Base-by-base conservation (phyloP, 2,329 filamentous ascomycete genomes). In the Trichoderma simmonsii region DNA sequence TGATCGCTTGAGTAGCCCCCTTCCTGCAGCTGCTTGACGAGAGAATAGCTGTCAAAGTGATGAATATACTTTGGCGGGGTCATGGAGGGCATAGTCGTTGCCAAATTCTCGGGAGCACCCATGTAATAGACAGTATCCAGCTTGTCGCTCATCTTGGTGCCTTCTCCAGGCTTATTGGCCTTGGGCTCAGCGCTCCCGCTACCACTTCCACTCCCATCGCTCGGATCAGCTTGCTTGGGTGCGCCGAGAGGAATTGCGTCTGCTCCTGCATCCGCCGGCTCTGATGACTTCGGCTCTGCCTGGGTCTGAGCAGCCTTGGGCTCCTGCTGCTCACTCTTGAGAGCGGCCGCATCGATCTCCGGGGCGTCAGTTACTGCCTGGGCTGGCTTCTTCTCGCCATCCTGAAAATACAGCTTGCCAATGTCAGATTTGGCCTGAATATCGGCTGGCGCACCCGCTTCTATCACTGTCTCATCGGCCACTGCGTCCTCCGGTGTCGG, bases 1-100 rank as follows among this genome's bases (percentile, higher is more conserved):
- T 98, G 95, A 0, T 86, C 86, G 59, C 88, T 85, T 1, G 88
- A 89, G 82, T 94, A 98, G 0, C 92, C 92, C 14, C 90, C 90
- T 21, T 90, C 87, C 67, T 91, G 87, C 18, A 99, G 89, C 77
- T 93, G 90, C 78, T 92, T 92, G 18, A 98, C 96, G 6, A 98
- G 88, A 15, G 90, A 91, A 82, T 96, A 99, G 28, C 92, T 97
- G 82, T 99, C 95, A 82, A 99, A 99, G 83, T 98, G 94, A 83
- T 99, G 96, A 39, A 97, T 90, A 79, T 97, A 97, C 1, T 91
- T 92, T 8, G 93, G 89, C 0, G 93, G 88, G 62, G 89, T 86
- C 79, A 92, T 88, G 79, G 94, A 90, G 5, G 91, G 91, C 26
- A 89, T 87, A 75, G 87, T 86, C 62, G 84, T 78, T 59, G 79